phyloP scores from a whole-genome alignment of 2,329 filamentous ascomycete genomes.

The Cladosporium sp. region DNA sequence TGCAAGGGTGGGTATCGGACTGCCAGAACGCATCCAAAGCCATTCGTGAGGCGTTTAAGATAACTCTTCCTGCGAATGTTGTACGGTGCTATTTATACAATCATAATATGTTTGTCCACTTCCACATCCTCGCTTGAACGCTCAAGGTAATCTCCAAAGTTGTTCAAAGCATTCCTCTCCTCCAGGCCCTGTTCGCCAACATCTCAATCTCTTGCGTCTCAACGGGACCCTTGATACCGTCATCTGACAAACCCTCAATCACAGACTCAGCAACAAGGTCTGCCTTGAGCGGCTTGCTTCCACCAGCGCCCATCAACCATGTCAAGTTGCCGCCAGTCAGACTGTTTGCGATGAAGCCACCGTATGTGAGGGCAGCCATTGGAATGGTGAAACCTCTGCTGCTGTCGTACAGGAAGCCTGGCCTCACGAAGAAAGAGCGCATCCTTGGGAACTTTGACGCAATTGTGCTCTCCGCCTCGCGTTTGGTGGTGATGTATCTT shows the following conservation, averaged over 20 bases:
- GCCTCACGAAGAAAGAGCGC: slow-evolving; percentile 76
- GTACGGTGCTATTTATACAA: too few species aligned
- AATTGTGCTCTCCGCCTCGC: slow-evolving; percentile 80
- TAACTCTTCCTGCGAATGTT: too few species aligned
- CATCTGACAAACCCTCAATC: slow-evolving; percentile 78
- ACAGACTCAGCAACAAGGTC: slow-evolving; percentile 85
- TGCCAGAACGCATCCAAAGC: too few species aligned
- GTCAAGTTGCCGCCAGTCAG: slow-evolving; percentile 72
- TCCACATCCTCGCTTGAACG: slow-evolving; percentile 2
- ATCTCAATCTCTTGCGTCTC: slow-evolving; percentile 77
- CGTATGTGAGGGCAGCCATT: slow-evolving; percentile 71
- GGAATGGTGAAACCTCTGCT: slow-evolving; percentile 78
- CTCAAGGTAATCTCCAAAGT: not conserved
- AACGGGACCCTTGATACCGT: slow-evolving; percentile 67
- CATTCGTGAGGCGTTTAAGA: too few species aligned
- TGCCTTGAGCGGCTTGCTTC: slow-evolving; percentile 79
- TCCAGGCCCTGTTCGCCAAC: slow-evolving; percentile 78
- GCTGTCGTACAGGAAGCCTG: slow-evolving; percentile 85
- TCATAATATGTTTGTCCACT: not conserved
- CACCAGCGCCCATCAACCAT: slow-evolving; percentile 74
- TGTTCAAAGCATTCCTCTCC: slow-evolving; percentile 77
- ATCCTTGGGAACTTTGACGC: slow-evolving; percentile 67
- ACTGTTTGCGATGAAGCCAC: slow-evolving; percentile 72
- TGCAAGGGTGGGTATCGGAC: too few species aligned
- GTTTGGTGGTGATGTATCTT: slow-evolving; percentile 86